Base-by-base conservation (phyloP, 331 rosid species). In the Pyrus hybrid region DNA sequence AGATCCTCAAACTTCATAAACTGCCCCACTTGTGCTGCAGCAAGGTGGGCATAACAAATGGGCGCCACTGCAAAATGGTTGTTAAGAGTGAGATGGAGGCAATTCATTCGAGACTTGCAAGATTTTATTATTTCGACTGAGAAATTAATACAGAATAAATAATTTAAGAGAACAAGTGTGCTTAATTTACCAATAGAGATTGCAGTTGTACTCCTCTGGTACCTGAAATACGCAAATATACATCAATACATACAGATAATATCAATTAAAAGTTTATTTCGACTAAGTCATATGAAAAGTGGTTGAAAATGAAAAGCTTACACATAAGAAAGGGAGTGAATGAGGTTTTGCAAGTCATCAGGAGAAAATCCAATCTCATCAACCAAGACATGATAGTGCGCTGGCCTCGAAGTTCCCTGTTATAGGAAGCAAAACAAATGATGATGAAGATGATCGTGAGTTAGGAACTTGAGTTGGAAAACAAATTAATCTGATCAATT, bases 391-490 rank as follows among this genome's bases (percentile, higher is more conserved):
- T 92, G 96, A 82, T 92, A 95, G 80, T 95, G 99, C 6, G 88
- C 93, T 2, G 97, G 97, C 86, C 90, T 88, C 9, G 97, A 85
- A 43, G 99, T 95, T 80, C 97, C 99, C 99, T 94, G 66, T 73
- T 51, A 79, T 30, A 69, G 21, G 69, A 56, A 54, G 63, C 77
- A 23, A 64, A 41, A 60, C 43, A 71, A 65, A 56, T 63, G 20
- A 79, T 54, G 49, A 57, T 2, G 49, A 56, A 22, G 25, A 17
- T 37, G 66, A 71, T 23, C 14, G 49, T 62, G 13, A 37, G 53
- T 53, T 54, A 63, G 29, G 78, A 56, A 70, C 61, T 25, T 63
- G 26, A 32, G 49, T 32, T 43, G 1, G 29, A 25, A 12, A 22
- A 58, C 29, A 58, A 12, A 49, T 49, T 49, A 49, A 16, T 49